These are phyloP conservation scores for Ulota crispa DNA, from an alignment of 225 moss, liverwort and hornwort species.

Conservation along the genomic window DNA sequence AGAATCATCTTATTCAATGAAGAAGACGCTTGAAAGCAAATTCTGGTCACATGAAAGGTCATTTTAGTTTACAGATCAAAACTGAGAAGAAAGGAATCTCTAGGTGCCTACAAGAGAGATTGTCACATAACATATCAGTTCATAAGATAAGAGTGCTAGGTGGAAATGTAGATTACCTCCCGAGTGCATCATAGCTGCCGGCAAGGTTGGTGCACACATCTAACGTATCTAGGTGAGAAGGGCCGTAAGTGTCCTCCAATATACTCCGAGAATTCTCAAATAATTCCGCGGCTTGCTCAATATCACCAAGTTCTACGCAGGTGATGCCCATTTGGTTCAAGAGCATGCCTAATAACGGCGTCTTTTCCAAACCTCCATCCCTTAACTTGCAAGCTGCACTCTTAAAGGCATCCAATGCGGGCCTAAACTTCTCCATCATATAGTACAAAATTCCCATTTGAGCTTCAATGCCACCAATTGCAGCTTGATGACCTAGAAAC, in stretches of 20 bases:
- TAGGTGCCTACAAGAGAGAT: background rate
- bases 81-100: background rate
- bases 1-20: background rate
- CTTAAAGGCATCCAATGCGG: slow-evolving; percentile 64
- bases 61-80: background rate
- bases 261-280: slow-evolving; percentile 72
- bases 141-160: background rate
- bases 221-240: slow-evolving; percentile 74
- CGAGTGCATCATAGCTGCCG: slow-evolving; percentile 89
- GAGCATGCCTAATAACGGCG: slow-evolving; percentile 73
- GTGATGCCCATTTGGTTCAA: slow-evolving; percentile 92
- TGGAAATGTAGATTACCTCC: slow-evolving; percentile 56
- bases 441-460: slow-evolving; percentile 86
- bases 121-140: background rate
- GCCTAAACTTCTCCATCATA: slow-evolving; percentile 68
- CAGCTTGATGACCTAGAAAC: slow-evolving; percentile 69
- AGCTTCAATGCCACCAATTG: slow-evolving; percentile 87
- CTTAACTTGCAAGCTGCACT: slow-evolving; percentile 71
- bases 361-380: slow-evolving; percentile 67
- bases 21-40: background rate
- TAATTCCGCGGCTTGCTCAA: slow-evolving; percentile 66
- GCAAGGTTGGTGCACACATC: slow-evolving; percentile 95
- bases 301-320: slow-evolving; percentile 78
- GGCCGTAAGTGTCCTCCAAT: slow-evolving; percentile 78
- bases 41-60: background rate